Evolutionary conservation across 2,329 filamentous ascomycete genomes (phyloP), one percentile per base, ranked within the genome.

Genomic region (Aspergillus bombycis): DNA sequence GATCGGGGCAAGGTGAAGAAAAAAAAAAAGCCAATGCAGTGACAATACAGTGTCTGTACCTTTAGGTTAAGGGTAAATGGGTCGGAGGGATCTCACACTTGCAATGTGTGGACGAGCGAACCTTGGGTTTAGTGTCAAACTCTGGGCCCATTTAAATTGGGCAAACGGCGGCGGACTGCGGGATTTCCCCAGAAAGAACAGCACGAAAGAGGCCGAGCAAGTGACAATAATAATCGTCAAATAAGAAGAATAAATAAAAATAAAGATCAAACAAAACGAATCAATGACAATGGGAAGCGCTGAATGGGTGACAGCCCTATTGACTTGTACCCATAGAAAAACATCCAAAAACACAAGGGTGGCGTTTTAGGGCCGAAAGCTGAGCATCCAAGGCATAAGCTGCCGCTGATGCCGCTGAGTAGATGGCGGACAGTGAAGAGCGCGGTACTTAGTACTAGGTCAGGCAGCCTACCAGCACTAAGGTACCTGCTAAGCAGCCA

Each of bases 391-490:
- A 57, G 63, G 62, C 65, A 60, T 62, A 62, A 66, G 61, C 62
- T 69, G 63, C 67, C 65, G 67, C 67, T 66, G 66, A 68, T 63
- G 58, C 67, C 66, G 66, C 67, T 68, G 65, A 48, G 63, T 63
- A 28, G 48, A 48, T 52, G 50, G 53, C 50, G n/a, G 34, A 38
- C 52, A 23, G 32, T 38, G 32, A 55, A 41, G 21, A 55, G 21
- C 23, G 48, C 21, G 32, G 52, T 55, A 55, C 52, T 55, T 38
- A 38, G 52, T 32, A 38, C 52, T 55, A 38, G 12, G n/a, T 38
- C 26, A 55, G 52, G 52, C 32, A 55, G 32, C 52, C 52, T 55
- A 38, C 52, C 36, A 55, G 52, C 52, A 38, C 52, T 38, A 55
- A 55, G n/a, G 52, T 55, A 55, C 52, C 32, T 23, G 32, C 30